These are phyloP conservation scores for Globisporangium viniferum DNA, from an alignment of 352 stramenopile genomes.

Conservation along the genomic window DNA sequence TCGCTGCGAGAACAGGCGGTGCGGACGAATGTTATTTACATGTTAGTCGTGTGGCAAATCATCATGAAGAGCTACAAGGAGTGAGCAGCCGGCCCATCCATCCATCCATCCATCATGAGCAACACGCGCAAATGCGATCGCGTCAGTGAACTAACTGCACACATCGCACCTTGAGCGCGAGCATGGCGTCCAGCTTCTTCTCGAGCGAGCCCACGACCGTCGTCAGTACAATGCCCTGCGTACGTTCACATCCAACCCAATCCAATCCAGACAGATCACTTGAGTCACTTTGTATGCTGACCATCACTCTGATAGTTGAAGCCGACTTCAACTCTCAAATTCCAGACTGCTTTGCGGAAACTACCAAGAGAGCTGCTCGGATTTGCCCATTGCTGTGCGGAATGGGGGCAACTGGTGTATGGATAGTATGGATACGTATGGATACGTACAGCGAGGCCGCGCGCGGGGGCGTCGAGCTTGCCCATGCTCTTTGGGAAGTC, in stretches of 20 bases:
- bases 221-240: constrained; percentile 28
- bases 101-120: constrained; percentile 1
- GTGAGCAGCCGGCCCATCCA: neutral
- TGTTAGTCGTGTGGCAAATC: neutral
- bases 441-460: constrained; percentile 14
- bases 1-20: constrained; percentile 11
- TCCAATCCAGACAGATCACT: neutral
- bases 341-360: neutral
- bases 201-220: constrained; percentile 29
- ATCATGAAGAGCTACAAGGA: neutral
- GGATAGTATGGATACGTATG: neutral
- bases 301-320: neutral
- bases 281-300: neutral
- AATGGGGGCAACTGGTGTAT: neutral
- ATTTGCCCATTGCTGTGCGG: neutral
- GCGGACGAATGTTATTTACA: neutral
- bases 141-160: neutral
- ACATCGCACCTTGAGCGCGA: constrained; percentile 21
- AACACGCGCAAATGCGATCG: neutral
- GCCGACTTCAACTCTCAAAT: neutral
- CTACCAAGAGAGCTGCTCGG: neutral
- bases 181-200: constrained; percentile 38
- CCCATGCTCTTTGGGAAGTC: constrained; percentile 23
- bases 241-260: neutral
- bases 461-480: constrained; percentile 12